A percentile compares a stretch with the other conserved stretches of the same genome.
These are phyloP conservation scores for Ephemerocybe angulata DNA, from an alignment of 768 basidiomycete species.

Conservation along the genomic window DNA sequence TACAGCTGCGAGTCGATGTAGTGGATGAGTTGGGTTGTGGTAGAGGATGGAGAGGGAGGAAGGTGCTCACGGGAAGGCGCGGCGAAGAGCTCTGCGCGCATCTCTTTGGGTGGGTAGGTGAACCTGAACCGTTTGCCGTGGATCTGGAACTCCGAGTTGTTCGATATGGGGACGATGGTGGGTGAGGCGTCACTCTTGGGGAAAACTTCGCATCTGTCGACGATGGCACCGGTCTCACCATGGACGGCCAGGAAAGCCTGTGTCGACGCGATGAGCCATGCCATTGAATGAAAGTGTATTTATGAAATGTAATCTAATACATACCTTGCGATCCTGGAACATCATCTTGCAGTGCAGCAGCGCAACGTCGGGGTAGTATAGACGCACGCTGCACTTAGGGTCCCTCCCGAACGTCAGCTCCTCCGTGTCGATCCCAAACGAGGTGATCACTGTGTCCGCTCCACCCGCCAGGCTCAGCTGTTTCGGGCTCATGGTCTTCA, in stretches of 20 bases:
- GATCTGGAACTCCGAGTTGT: slow-evolving; percentile 65
- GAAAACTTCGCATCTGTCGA: slow-evolving; percentile 63
- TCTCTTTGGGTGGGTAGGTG: slow-evolving; percentile 70
- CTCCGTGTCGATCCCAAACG: slow-evolving; percentile 70
- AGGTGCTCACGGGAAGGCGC: slow-evolving; percentile 44
- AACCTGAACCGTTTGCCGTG: slow-evolving; percentile 70
- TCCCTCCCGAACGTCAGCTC: slow-evolving; percentile 69
- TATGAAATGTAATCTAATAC: slow-evolving; percentile 7
- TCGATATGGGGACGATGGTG: slow-evolving; percentile 60
- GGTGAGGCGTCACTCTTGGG: slow-evolving; percentile 38
- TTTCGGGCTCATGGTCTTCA: slow-evolving; percentile 39
- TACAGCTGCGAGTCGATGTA: slow-evolving; percentile 19
- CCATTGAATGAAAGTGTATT: neutral
- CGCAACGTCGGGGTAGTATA: slow-evolving; percentile 65
- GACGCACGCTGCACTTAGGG: slow-evolving; percentile 56
- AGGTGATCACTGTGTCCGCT: slow-evolving; percentile 46
- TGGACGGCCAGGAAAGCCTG: slow-evolving; percentile 68
- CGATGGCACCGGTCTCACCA: slow-evolving; percentile 51
- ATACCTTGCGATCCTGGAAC: slow-evolving; percentile 63
- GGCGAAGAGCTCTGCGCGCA: slow-evolving; percentile 49
- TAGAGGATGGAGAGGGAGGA: slow-evolving; percentile 6
- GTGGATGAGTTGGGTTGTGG: neutral
- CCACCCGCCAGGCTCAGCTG: slow-evolving; percentile 19
- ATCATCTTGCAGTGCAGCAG: slow-evolving; percentile 63
- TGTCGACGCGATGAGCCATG: neutral